A percentile compares a stretch with the other conserved stretches of the same genome.
These are phyloP conservation scores for Abrus precatorius DNA, from an alignment of 306 rosid genomes.

Conservation along the genomic window DNA sequence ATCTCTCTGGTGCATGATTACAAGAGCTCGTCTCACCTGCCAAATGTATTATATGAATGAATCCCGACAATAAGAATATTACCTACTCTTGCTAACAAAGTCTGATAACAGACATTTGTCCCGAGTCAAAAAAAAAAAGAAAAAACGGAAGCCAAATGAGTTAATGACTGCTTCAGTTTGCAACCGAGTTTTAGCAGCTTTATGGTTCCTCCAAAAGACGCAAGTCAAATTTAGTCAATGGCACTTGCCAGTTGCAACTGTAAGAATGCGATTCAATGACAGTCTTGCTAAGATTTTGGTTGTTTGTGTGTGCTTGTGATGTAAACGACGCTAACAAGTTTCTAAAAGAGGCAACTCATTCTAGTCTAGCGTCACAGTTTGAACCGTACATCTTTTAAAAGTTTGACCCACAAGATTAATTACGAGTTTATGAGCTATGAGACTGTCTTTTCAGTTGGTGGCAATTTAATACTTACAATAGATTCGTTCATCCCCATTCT, in stretches of 20 bases:
- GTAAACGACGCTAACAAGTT: neutral
- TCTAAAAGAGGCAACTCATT: no score
- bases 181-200: conserved; percentile 21
- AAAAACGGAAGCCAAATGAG: neutral
- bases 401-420: conserved; percentile 33
- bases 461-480: conserved; percentile 74
- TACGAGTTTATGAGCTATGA: conserved; percentile 8
- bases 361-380: conserved; percentile 1
- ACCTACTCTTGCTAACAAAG: conserved; percentile 5
- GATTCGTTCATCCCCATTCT: conserved; percentile 98
- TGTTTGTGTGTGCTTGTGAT: conserved; percentile 13
- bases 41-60: conserved; percentile 38
- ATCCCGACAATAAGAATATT: neutral
- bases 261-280: conserved; percentile 18
- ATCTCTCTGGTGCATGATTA: conserved; percentile 98
- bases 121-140: neutral
- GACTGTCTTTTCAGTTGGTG: conserved; percentile 21
- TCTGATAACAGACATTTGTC: conserved; percentile 4
- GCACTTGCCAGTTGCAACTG: neutral
- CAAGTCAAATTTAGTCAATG: neutral
- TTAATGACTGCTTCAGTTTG: conserved; percentile 5
- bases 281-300: neutral
- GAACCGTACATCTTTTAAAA: conserved; percentile 25
- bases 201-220: neutral
- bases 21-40: conserved; percentile 98